Conservation (phyloP, 2,329 filamentous ascomycete species). For the Ceratocystiopsis sp. region DNA sequence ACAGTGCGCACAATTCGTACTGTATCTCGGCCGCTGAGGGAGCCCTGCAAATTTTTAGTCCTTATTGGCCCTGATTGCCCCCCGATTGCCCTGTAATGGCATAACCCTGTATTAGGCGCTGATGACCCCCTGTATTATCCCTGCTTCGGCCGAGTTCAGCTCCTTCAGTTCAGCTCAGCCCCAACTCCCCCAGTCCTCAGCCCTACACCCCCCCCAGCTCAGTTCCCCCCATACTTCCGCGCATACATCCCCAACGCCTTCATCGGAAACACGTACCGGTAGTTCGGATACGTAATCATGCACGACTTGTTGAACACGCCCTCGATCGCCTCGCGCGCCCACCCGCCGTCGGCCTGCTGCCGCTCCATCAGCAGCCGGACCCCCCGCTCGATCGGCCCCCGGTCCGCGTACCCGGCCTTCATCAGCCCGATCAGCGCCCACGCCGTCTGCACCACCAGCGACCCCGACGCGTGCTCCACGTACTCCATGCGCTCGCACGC, state of each 20-base stretch:
- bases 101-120: too few relatives aligned
- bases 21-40: too few relatives aligned
- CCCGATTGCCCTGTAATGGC: too few relatives aligned
- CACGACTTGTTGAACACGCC: slow-evolving; percentile 98
- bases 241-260: slow-evolving; percentile 88
- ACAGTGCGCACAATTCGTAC: too few relatives aligned
- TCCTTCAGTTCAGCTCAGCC: too few relatives aligned
- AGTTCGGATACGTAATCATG: slow-evolving; percentile 99
- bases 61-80: too few relatives aligned
- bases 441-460: slow-evolving; percentile 85
- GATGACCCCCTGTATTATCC: too few relatives aligned
- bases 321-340: slow-evolving; percentile 89
- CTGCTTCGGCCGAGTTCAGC: too few relatives aligned
- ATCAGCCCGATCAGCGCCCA: slow-evolving; percentile 76
- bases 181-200: too few relatives aligned
- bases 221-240: slow-evolving; percentile 49
- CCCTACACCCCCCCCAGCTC: too few relatives aligned
- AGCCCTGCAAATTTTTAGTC: too few relatives aligned
- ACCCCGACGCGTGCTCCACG: slow-evolving; percentile 53
- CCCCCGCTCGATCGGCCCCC: slow-evolving; percentile 53
- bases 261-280: slow-evolving; percentile 92
- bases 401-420: slow-evolving; percentile 65
- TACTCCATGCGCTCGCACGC: slow-evolving; percentile 66
- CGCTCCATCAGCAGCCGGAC: slow-evolving; percentile 68
- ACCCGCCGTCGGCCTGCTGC: slow-evolving; percentile 81